These are phyloP conservation scores for Fusarium brevicatenulatum DNA, from an alignment of 2,329 filamentous ascomycete species.

Conservation along the genomic window DNA sequence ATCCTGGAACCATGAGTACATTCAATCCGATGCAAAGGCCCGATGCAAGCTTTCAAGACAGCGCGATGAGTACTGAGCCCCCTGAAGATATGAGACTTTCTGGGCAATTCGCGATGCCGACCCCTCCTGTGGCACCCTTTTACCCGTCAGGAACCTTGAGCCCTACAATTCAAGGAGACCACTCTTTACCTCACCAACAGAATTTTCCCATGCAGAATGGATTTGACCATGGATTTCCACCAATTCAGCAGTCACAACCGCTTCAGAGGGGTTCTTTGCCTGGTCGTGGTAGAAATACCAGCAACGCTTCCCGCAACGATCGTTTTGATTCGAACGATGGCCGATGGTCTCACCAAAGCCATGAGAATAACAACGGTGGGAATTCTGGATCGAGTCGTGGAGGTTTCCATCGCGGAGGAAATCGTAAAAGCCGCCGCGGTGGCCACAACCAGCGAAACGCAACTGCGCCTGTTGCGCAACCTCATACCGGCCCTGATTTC, in stretches of 20 bases:
- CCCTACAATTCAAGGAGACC: not conserved
- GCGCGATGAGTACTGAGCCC: not conserved
- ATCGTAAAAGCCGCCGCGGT: slow-evolving; percentile 31
- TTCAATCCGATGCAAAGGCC: not conserved
- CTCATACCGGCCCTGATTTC: not conserved
- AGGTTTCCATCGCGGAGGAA: slow-evolving; percentile 18
- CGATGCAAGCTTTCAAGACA: not conserved
- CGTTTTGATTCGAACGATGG: slow-evolving; percentile 9
- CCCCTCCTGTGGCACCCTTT: slow-evolving; percentile 6
- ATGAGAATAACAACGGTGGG: slow-evolving; percentile 16
- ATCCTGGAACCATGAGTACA: not conserved
- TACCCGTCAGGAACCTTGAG: slow-evolving; percentile 1
- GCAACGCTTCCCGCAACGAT: slow-evolving; percentile 13
- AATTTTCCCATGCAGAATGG: not conserved
- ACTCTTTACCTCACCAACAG: not conserved
- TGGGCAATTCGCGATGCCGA: not conserved
- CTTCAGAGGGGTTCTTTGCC: not conserved
- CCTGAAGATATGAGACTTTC: not conserved
- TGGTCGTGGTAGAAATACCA: slow-evolving; percentile 11
- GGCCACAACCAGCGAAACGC: slow-evolving; percentile 31
- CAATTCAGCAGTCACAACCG: slow-evolving; percentile 1
- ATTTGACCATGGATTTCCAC: slow-evolving; percentile 9
- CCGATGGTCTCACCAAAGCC: slow-evolving; percentile 23
- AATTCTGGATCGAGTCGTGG: slow-evolving; percentile 16
- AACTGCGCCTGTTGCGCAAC: slow-evolving; percentile 29